phyloP scores from a whole-genome alignment of 2,329 filamentous ascomycete genomes.

The Botrytis tulipae region DNA sequence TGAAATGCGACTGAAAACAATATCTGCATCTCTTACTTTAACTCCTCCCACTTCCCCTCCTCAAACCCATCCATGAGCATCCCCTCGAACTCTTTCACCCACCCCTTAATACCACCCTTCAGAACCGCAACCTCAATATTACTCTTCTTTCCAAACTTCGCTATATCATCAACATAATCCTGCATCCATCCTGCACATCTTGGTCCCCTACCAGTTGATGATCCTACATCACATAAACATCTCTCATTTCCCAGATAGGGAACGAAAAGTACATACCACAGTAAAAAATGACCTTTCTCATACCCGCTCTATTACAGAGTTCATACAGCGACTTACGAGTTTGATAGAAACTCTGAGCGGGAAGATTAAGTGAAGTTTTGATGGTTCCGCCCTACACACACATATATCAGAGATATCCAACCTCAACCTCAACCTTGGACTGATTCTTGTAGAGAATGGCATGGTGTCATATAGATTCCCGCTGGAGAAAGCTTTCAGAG shows the following conservation, averaged over 20 bases:
- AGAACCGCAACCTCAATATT: constrained; percentile 49
- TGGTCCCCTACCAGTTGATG: constrained; percentile 50
- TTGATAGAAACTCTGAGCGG: constrained; percentile 54
- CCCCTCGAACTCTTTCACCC: constrained; percentile 50
- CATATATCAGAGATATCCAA: not conserved
- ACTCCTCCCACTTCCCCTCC: constrained; percentile 40
- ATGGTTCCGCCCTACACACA: constrained; percentile 56
- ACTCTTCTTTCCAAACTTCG: constrained; percentile 41
- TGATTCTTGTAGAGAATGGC: too few species aligned
- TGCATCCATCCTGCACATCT: constrained; percentile 56
- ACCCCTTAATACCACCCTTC: constrained; percentile 54
- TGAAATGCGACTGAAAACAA: not conserved
- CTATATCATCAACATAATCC: constrained; percentile 51
- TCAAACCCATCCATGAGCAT: constrained; percentile 52
- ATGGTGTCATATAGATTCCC: too few species aligned
- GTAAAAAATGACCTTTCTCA: constrained; percentile 53
- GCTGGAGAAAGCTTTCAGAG: not conserved
- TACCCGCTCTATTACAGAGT: constrained; percentile 50
- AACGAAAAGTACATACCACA: constrained; percentile 47
- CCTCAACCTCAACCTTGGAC: not conserved
- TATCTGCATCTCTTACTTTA: constrained; percentile 26
- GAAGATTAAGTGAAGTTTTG: constrained; percentile 55
- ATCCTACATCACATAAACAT: constrained; percentile 42
- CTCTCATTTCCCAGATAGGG: too few species aligned
- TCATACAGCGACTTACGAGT: constrained; percentile 49